phyloP scores from a whole-genome alignment of 1,284 basidiomycete genomes.

The Naganishia sp. region DNA sequence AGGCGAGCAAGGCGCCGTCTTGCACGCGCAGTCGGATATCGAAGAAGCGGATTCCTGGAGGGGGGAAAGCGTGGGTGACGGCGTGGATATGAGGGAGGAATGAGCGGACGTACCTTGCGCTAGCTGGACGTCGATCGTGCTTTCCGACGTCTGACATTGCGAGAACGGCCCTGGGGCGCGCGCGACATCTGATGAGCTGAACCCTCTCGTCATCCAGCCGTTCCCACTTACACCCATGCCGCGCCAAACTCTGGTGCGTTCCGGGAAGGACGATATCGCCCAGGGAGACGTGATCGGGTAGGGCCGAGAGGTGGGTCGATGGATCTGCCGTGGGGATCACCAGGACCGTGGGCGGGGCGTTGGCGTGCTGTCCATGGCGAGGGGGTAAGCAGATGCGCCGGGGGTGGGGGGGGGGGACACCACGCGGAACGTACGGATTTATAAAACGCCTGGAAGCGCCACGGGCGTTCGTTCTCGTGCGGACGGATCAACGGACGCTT shows the following conservation, averaged over 20 bases:
- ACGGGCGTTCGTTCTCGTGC: background rate
- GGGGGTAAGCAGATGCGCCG: background rate
- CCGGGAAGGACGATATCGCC: constrained; percentile 74
- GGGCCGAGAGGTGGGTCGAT: constrained; percentile 28
- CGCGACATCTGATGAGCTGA: no score
- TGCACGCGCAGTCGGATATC: constrained; percentile 76
- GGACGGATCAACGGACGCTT: background rate
- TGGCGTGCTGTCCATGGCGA: background rate
- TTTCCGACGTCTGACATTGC: constrained; percentile 50
- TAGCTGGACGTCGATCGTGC: constrained; percentile 47
- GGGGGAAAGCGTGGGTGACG: background rate
- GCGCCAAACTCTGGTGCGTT: constrained; percentile 52
- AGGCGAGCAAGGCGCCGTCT: constrained; percentile 62
- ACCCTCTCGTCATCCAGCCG: constrained; percentile 38
- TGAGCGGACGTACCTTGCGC: constrained; percentile 33
- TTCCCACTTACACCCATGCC: constrained; percentile 41
- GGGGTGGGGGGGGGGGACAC: background rate
- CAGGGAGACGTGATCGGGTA: constrained; percentile 67
- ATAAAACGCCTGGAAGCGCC: background rate
- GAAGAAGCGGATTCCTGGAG: constrained; percentile 64
- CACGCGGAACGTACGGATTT: background rate
- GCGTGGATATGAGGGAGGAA: background rate
- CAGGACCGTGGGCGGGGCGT: constrained; percentile 4
- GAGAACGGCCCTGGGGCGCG: constrained; percentile 42
- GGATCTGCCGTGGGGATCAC: constrained; percentile 23